Percentiles rank a stretch among this genome's conserved stretches.
Conservation (phyloP, 2,329 filamentous ascomycete species). For the Cercospora sp. region DNA sequence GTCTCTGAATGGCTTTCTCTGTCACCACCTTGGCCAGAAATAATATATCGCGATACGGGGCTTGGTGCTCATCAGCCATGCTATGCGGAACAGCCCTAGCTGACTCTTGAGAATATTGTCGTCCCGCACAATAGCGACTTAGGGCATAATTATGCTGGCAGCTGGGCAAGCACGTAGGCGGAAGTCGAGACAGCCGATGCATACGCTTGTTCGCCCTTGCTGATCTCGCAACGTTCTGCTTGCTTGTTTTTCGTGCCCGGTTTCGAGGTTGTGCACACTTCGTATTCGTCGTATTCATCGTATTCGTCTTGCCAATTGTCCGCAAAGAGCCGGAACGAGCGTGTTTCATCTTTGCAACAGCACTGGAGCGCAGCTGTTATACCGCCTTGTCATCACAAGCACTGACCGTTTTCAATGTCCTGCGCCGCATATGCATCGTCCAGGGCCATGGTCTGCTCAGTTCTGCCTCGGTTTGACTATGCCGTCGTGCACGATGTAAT, state of each 20-base stretch:
- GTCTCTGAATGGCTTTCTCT: not conserved
- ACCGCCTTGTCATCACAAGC: not conserved
- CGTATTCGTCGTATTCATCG: not conserved
- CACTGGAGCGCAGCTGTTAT: not conserved
- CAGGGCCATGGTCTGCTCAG: constrained; percentile 43
- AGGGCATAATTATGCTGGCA: not conserved
- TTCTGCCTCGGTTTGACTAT: constrained; percentile 84
- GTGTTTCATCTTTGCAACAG: not conserved
- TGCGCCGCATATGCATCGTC: not conserved
- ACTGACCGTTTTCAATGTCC: not conserved
- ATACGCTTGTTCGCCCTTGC: not conserved
- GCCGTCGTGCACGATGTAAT: constrained; percentile 84
- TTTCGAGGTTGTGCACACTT: not conserved
- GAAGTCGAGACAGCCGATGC: not conserved
- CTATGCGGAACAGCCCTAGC: not conserved
- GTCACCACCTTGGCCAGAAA: not conserved
- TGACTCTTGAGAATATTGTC: not conserved
- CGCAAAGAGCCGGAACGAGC: not conserved
- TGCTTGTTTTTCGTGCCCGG: not conserved
- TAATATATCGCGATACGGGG: not conserved
- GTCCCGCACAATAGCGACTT: not conserved
- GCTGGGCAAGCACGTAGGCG: not conserved
- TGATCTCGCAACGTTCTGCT: not conserved
- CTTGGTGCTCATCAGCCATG: not conserved
- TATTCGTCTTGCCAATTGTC: not conserved